These are phyloP conservation scores for Punctularia strigosozonata DNA, from an alignment of 768 basidiomycete species.

Conservation along the genomic window DNA sequence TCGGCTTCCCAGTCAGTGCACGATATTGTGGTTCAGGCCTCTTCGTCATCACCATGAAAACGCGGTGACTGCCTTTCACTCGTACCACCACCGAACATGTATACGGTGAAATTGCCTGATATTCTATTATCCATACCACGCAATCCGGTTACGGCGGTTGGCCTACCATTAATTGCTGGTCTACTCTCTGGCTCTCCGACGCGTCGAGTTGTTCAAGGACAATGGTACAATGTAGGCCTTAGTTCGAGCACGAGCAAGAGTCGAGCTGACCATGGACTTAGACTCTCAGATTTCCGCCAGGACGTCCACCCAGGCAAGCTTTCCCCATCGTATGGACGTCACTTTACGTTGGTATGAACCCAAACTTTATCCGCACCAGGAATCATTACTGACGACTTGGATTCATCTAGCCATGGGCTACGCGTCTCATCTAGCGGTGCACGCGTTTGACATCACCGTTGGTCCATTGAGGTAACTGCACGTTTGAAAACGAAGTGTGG, in stretches of 20 bases:
- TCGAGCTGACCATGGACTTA: constrained; percentile 11
- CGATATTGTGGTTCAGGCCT: too few species aligned
- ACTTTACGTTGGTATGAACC: constrained; percentile 25
- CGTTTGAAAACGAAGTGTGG: neutral
- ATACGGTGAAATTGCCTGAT: constrained; percentile 30
- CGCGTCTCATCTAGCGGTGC: constrained; percentile 50
- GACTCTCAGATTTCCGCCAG: constrained; percentile 39
- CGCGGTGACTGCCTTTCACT: too few species aligned
- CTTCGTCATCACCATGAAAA: too few species aligned
- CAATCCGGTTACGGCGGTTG: constrained; percentile 45
- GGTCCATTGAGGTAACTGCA: constrained; percentile 28
- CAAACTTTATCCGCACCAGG: constrained; percentile 1
- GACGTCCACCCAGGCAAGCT: constrained; percentile 35
- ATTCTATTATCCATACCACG: constrained; percentile 42
- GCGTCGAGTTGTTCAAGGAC: constrained; percentile 30
- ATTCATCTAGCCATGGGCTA: constrained; percentile 45
- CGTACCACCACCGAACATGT: constrained; percentile 17
- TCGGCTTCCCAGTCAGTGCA: too few species aligned
- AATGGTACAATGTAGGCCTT: constrained; percentile 44
- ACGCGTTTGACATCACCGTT: constrained; percentile 33
- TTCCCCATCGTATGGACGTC: constrained; percentile 52
- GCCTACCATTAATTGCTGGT: constrained; percentile 46
- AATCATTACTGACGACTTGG: neutral
- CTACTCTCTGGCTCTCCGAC: constrained; percentile 38
- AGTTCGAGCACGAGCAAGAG: neutral